Evolutionary conservation across 2,329 filamentous ascomycete species (phyloP), one percentile per base, ranked within the genome.

Genomic region (Monilinia vaccinii-corymbosi): DNA sequence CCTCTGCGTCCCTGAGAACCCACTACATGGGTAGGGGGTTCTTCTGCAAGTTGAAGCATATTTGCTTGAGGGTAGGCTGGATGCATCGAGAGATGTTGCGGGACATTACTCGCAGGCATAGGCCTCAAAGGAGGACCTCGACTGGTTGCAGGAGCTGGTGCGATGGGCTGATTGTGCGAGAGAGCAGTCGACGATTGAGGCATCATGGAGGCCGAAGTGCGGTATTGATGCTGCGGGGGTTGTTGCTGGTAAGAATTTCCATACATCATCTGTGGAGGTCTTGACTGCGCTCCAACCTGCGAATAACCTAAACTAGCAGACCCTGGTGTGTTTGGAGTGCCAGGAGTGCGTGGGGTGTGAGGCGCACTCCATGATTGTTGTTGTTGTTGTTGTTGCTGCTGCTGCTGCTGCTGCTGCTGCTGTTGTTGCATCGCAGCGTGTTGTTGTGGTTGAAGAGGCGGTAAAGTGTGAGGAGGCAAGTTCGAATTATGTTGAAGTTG

Each of bases 1-100:
- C 93, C 93, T 66, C 93, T 84, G 65, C 93, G 86, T 61, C 93
- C 93, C 76, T 97, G 93, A 31, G 92, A 96, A 58, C 93, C 93
- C 58, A 97, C 93, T 52, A 97, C 93, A 71, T 97, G 93, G 36
- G 91, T 94, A 18, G 89, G 89, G 69, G 86, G 84, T 14, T 86
- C 83, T 38, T 83, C 83, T 61, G 77, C 78, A 62, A 81, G 73
- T 44, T 78, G 81, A 69, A 74, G 70, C 79, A 85, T 83, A 66
- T 82, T 73, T 62, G 76, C 76, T 63, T 81, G 80, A 57, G 79
- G 82, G 69, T 87, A 88, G 42, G 79, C 79, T 10, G 77, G 76
- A 72, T 84, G 81, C 70, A 72, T 69, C 16, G 58, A 47, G 32
- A 58, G 36, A 36, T 71, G 68, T 31, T 79, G 78, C 61, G 85